A percentile compares a stretch with the other conserved stretches of the same genome.
Conservation (phyloP, 2,329 filamentous ascomycete genomes). For the Sclerotinia glacialis region DNA sequence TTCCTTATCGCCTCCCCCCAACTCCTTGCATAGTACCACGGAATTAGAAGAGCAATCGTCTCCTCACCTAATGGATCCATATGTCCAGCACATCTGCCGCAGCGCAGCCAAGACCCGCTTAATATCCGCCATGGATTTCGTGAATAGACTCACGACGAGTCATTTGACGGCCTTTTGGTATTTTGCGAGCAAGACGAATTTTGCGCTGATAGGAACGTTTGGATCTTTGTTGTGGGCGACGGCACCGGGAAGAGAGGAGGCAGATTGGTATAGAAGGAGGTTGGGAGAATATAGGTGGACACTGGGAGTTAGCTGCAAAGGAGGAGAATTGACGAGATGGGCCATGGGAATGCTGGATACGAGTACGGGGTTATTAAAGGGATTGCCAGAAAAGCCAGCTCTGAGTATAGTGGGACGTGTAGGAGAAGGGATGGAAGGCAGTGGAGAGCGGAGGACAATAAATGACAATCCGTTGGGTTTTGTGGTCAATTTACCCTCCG, state of each 20-base stretch:
- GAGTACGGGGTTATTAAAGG: constrained; percentile 64
- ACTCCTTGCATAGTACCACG: constrained; percentile 43
- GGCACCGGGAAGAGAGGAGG: constrained; percentile 81
- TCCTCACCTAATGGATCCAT: constrained; percentile 60
- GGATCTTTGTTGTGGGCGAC: constrained; percentile 88
- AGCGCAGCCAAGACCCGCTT: constrained; percentile 90
- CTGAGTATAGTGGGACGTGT: constrained; percentile 52
- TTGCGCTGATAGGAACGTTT: constrained; percentile 92
- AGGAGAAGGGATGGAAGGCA: constrained; percentile 24
- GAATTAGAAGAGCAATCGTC: constrained; percentile 38
- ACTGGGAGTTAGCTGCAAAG: constrained; percentile 76
- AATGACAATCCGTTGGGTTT: constrained; percentile 13
- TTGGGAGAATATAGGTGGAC: constrained; percentile 94
- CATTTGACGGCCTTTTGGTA: constrained; percentile 94
- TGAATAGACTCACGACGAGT: constrained; percentile 82
- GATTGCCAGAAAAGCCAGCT: constrained; percentile 67
- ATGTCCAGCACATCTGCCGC: constrained; percentile 88
- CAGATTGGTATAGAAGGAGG: constrained; percentile 84
- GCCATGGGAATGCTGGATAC: constrained; percentile 78
- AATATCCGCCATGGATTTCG: constrained; percentile 96
- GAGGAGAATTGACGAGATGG: constrained; percentile 57
- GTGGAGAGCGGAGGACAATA: constrained; percentile 2
- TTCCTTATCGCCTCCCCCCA: constrained; percentile 57
- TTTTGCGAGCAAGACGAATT: constrained; percentile 83
- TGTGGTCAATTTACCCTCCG: constrained; percentile 4